phyloP scores from a whole-genome alignment of 2,329 filamentous ascomycete genomes.

The Xylogone sp. region DNA sequence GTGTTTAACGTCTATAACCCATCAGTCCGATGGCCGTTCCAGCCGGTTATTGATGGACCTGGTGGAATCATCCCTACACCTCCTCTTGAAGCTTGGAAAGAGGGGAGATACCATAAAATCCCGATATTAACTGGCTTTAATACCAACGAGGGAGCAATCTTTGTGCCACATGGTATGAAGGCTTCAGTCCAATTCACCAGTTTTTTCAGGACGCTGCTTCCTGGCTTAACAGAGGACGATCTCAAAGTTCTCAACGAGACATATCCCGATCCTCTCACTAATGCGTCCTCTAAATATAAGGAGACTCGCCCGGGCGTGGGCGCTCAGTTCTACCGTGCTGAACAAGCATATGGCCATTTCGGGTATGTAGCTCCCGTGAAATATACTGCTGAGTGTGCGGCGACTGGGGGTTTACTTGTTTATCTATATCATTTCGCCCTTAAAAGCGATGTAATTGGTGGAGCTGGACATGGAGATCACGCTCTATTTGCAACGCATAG shows the following conservation, averaged over 20 bases:
- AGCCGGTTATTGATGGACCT: slow-evolving; percentile 61
- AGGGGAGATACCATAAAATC: slow-evolving; percentile 48
- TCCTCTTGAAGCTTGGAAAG: slow-evolving; percentile 57
- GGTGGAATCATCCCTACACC: slow-evolving; percentile 50
- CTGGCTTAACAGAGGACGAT: slow-evolving; percentile 48
- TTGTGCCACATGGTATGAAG: slow-evolving; percentile 50
- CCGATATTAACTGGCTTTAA: slow-evolving; percentile 69
- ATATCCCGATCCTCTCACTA: slow-evolving; percentile 55
- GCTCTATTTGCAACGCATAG: slow-evolving; percentile 40
- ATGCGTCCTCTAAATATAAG: slow-evolving; percentile 36
- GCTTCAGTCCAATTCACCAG: slow-evolving; percentile 47
- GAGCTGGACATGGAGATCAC: slow-evolving; percentile 42
- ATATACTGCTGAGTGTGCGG: slow-evolving; percentile 48
- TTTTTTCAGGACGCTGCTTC: slow-evolving; percentile 62
- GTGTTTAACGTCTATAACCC: slow-evolving; percentile 42
- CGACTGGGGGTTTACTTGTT: slow-evolving; percentile 28
- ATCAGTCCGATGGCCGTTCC: slow-evolving; percentile 59
- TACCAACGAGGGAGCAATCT: slow-evolving; percentile 64
- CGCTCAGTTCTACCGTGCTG: slow-evolving; percentile 52
- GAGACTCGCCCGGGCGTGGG: slow-evolving; percentile 38
- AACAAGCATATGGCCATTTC: slow-evolving; percentile 60
- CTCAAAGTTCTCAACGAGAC: slow-evolving; percentile 51
- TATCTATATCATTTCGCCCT: slow-evolving; percentile 60
- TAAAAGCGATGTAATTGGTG: slow-evolving; percentile 21
- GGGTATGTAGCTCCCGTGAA: slow-evolving; percentile 62